Evolutionary conservation across 2,329 filamentous ascomycete genomes (phyloP).

Genomic region (Ascochyta viciae-villosae): DNA sequence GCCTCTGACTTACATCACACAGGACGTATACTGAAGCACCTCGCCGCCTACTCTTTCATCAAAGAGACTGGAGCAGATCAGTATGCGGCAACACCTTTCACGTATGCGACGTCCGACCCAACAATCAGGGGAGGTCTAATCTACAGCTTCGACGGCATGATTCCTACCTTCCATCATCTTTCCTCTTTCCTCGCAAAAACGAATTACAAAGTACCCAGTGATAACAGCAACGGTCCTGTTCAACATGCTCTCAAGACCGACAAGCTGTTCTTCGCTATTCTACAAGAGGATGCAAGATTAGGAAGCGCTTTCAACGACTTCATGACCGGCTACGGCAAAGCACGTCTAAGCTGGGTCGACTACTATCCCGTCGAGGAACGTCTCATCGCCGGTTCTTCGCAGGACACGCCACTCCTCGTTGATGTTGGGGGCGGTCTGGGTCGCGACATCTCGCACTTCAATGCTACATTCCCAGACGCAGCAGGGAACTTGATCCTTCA

Average conservation of each 20-base stretch:
- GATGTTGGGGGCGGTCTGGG: conserved; percentile 2
- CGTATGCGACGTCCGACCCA: background rate
- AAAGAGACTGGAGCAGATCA: background rate
- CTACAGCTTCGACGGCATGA: conserved; percentile 6
- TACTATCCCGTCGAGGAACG: conserved; percentile 1
- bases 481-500: background rate
- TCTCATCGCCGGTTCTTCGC: background rate
- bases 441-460: background rate
- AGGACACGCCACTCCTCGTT: background rate
- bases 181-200: background rate
- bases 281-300: background rate
- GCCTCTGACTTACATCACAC: background rate
- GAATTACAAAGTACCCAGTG: background rate
- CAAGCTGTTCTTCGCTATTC: background rate
- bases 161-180: conserved; percentile 1
- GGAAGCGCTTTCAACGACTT: conserved; percentile 5
- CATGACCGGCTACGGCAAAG: conserved; percentile 1
- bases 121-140: background rate
- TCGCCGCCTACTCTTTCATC: background rate
- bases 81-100: background rate
- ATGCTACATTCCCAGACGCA: background rate
- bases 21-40: conserved; percentile 3
- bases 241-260: conserved; percentile 1
- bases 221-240: background rate
- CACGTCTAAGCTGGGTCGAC: background rate